Base-by-base conservation (phyloP, 2,329 filamentous ascomycete species). In the Aureobasidium musti region DNA sequence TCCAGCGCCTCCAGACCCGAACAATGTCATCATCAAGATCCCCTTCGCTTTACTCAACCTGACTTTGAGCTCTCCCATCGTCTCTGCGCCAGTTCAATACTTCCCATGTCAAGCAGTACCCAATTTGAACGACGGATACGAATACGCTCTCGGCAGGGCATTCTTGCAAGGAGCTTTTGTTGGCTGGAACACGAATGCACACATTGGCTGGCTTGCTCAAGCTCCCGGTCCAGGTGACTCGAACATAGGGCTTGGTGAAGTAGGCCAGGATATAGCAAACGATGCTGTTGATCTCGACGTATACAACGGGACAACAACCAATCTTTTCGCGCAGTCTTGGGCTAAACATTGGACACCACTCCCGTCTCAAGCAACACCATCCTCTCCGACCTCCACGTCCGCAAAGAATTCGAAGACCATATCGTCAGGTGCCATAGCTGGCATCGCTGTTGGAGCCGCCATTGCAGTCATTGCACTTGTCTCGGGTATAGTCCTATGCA, bases 161-260 rank as follows among this genome's bases (percentile, higher is more conserved):
- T 82, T 82, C 67, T 72, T 83, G 1, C 81, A 83, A 68, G 81
- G 81, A 28, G 79, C 81, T 2, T 83, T 82, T 52, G 66, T 82
- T 0, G 80, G 77, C 5, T 77, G 76, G 8, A 79, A 81, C 67
- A 80, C 77, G 75, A 72, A 74, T 23, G 26, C 41, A 28, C 17
- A 33, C 13, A 74, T 70, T n/a, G 75, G 74, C 71, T 81, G 77
- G 73, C 71, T 81, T 6, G 79, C 75, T 11, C 79, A 81, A 66
- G 79, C 78, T 3, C 79, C 79, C 1, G 79, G 79, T 0, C 79
- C 79, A 0, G 65, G 65, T 13, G 37, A 41, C 19, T 30, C 56
- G 5, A 14, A 33, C 23, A 19, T 33, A 19, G 49, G 49, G 17
- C 26, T 52, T 1, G 49, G 49, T 19, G 17, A 3, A 4, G 49